phyloP scores from a whole-genome alignment of 176 grass and related monocot species.

The Juncus inflexus region DNA sequence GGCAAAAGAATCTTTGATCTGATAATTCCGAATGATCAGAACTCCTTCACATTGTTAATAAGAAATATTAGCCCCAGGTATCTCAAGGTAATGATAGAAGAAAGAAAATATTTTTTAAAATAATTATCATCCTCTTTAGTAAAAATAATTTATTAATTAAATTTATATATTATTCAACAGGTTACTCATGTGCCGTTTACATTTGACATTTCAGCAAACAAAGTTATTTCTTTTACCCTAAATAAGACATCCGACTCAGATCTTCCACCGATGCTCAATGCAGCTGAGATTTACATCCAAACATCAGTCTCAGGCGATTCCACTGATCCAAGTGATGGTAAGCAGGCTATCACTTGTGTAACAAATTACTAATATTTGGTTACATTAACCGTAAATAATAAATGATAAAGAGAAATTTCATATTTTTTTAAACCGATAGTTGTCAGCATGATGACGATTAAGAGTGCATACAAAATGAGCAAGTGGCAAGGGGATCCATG shows the following conservation, averaged over 20 bases:
- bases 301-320: constrained; percentile 3
- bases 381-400: too few relatives aligned
- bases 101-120: too few relatives aligned
- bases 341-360: too few relatives aligned
- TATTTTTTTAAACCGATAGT: too few relatives aligned
- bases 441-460: too few relatives aligned
- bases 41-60: too few relatives aligned
- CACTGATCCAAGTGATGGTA: constrained; percentile 41
- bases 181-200: not conserved
- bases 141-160: constrained; percentile 30
- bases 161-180: not conserved
- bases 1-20: too few relatives aligned
- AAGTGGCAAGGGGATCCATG: too few relatives aligned
- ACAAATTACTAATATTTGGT: not conserved
- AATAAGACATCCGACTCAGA: constrained; percentile 9
- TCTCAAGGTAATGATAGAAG: not conserved
- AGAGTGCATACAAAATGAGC: too few relatives aligned
- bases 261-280: constrained; percentile 29
- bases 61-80: not conserved
- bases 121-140: not conserved
- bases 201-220: not conserved
- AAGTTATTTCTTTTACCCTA: not conserved
- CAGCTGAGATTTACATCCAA: constrained; percentile 34
- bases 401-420: too few relatives aligned
- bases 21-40: too few relatives aligned